Base-by-base conservation (phyloP, 306 rosid genomes). In the Vicia sativa region DNA sequence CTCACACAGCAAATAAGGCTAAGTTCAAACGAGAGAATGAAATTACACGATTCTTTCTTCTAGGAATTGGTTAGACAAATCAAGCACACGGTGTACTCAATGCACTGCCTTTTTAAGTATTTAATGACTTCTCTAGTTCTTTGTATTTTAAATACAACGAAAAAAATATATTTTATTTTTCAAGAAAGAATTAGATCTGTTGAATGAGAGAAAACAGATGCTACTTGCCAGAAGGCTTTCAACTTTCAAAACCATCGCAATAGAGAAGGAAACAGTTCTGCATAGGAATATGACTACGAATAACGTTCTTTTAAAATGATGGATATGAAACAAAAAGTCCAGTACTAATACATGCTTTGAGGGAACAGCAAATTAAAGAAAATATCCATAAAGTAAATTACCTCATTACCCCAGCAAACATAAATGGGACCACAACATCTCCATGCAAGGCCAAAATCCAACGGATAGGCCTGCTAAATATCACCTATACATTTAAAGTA, bases 361-460 rank as follows among this genome's bases (percentile, higher is more conserved):
- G 57, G 45, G 54, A n/a, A 73, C 11, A 13, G 41, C 16, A 11
- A 43, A 58, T 42, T 53, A 72, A 46, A 49, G 50, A 59, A 28
- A 49, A 53, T 4, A 63, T 50, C 26, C 9, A 35, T 46, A 65
- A 25, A 44, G 39, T 60, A 45, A 74, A 70, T 67, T 78, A 92
- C 98, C 98, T 93, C 37, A 48, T 58, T 71, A 90, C 81, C 59
- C 95, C 90, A 86, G 96, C 91, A 86, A 66, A 93, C 14, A 74
- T 42, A 77, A 93, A 86, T n/a, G 98, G 98, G 67, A 90, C 90
- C 13, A 86, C 85, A 54, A 78, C 78, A 76, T 86, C 90, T 66
- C 98, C 96, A 31, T 90, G 91, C 54, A 90, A 78, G 12, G 98
- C 96, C 82, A 93, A 78, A 81, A 93, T 86, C 98, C 98, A 93